Evolutionary conservation across 1,284 basidiomycete species (phyloP), one percentile per base, ranked within the genome.

Genomic region (Xerocomus cyaneibrunnescens): DNA sequence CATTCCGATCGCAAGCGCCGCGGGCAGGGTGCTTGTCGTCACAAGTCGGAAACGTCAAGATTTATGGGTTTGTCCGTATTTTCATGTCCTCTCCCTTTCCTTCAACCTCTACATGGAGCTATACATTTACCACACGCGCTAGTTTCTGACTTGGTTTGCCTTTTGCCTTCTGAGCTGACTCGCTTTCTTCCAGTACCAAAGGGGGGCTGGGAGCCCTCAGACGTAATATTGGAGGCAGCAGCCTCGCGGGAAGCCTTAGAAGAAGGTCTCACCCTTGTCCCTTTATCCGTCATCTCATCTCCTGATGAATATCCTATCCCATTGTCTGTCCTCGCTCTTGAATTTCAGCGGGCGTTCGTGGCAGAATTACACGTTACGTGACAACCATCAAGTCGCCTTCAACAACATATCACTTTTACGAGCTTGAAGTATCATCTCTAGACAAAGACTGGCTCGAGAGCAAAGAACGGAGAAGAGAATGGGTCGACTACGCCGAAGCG

Each of bases 191-290:
- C 50, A 92, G 89, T 92, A 66, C 89, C 89, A 23, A 92, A 92
- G 76, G 89, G 89, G 72, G 89, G 89, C 64, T 92, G 85, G 85
- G 89, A 92, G 73, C 75, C 81, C 61, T 78, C 84, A 55, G 89
- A 92, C 79, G 81, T 78, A 62, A 78, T 76, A 71, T 74, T 92
- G 65, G 87, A 90, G 77, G 84, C 82, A 73, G 89, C 89, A 70
- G 89, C 89, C 73, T 85, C 83, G 66, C 82, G 89, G 71, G 89
- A 92, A 83, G 89, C 89, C 74, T 77, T 87, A 72, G 89, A 92
- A 89, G 89, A 92, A 91, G 89, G 89, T 92, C 86, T 82, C 82
- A 84, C 82, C 83, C 77, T 81, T 83, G 77, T 81, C 82, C 81
- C 79, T 86, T 76, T 84, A 71, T 79, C 76, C 82, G 82, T 85